A percentile compares a stretch with the other conserved stretches of the same genome.
These are phyloP conservation scores for Hypsizygus marmoreus DNA, from an alignment of 768 basidiomycete genomes.

Conservation along the genomic window DNA sequence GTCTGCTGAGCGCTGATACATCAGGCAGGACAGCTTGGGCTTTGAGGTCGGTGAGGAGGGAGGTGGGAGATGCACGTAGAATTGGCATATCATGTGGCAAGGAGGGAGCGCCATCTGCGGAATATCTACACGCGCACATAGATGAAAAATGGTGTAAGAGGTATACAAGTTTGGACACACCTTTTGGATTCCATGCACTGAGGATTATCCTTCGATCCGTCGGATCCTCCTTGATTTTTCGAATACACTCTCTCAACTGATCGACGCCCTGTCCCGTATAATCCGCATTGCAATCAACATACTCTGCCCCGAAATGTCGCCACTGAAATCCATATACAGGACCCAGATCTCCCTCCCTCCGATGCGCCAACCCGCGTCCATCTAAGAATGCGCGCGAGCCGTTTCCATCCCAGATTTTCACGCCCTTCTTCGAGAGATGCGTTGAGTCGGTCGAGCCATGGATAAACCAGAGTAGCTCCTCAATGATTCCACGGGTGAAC, in stretches of 20 bases:
- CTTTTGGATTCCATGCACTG: conserved; percentile 98
- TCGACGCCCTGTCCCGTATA: conserved; percentile 89
- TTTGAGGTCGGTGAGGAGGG: conserved; percentile 46
- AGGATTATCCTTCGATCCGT: conserved; percentile 93
- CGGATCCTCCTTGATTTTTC: conserved; percentile 90
- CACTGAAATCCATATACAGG: conserved; percentile 98
- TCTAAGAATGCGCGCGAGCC: conserved; percentile 88
- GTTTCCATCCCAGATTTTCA: conserved; percentile 99
- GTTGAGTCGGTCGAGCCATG: conserved; percentile 81
- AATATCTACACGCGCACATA: conserved; percentile 60
- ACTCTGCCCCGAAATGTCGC: conserved; percentile 91
- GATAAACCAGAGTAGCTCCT: conserved; percentile 96
- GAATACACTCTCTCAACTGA: conserved; percentile 85
- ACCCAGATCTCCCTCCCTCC: conserved; percentile 90
- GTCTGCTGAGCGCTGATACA: conserved; percentile 98
- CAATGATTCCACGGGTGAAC: conserved; percentile 87
- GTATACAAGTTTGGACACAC: conserved; percentile 44
- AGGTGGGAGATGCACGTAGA: conserved; percentile 91
- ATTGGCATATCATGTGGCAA: conserved; percentile 99
- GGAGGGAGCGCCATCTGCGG: conserved; percentile 95
- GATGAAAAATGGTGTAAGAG: background rate
- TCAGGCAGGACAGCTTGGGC: conserved; percentile 86
- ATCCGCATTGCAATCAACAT: conserved; percentile 69
- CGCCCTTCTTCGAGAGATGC: conserved; percentile 73
- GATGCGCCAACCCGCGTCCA: conserved; percentile 77